Percentiles rank a stretch among this genome's conserved stretches.
These are phyloP conservation scores for Pachyrhizus erosus DNA, from an alignment of 306 rosid species.

Conservation along the genomic window DNA sequence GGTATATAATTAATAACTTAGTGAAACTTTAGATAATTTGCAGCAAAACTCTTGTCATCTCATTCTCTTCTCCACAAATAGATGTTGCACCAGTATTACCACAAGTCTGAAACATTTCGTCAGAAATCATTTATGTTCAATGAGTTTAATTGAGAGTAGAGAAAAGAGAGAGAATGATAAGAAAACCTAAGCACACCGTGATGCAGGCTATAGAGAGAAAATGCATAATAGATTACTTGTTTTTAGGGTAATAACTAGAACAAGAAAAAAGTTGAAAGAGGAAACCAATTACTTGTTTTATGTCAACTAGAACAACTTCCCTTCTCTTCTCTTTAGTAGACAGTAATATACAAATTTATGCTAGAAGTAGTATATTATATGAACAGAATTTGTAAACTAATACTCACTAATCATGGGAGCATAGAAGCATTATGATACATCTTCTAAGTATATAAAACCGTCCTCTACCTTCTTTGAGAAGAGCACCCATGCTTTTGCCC, in stretches of 20 bases:
- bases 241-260: slow-evolving; percentile 8
- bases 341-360: slow-evolving; percentile 26
- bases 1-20: background rate
- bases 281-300: slow-evolving; percentile 3
- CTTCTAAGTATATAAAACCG: slow-evolving; percentile 64
- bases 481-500: slow-evolving; percentile 54
- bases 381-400: slow-evolving; percentile 31
- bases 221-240: background rate
- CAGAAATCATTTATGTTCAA: background rate
- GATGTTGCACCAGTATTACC: background rate
- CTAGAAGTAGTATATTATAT: background rate
- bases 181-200: slow-evolving; percentile 17
- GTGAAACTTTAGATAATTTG: background rate
- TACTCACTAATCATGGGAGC: slow-evolving; percentile 45
- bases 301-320: slow-evolving; percentile 14
- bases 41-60: background rate
- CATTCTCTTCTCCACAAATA: background rate
- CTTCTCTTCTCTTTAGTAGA: slow-evolving; percentile 32
- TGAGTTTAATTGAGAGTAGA: slow-evolving; percentile 12
- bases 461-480: slow-evolving; percentile 63
- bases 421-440: slow-evolving; percentile 58
- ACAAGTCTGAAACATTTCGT: background rate
- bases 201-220: background rate
- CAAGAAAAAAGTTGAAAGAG: background rate
- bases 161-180: background rate